These are phyloP conservation scores for Platismatia glauca DNA, from an alignment of 495 filamentous ascomycete genomes.

Conservation along the genomic window DNA sequence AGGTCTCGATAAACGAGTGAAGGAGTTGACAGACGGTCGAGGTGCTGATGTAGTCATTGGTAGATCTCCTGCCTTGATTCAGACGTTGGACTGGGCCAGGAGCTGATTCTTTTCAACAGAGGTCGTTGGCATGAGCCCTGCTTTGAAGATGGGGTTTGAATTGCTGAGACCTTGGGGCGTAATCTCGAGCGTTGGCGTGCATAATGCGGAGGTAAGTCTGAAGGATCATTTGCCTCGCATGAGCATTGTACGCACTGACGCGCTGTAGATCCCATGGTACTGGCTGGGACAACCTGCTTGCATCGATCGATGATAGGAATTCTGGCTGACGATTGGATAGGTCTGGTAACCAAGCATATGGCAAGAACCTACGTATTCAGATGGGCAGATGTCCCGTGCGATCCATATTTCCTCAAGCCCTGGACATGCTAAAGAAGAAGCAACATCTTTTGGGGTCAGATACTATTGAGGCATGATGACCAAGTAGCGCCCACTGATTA, in stretches of 20 bases:
- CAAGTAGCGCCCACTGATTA: conserved; percentile 21
- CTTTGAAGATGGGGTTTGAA: conserved; percentile 76
- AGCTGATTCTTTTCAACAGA: conserved; percentile 35
- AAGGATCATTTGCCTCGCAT: background rate
- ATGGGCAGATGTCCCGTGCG: conserved; percentile 93
- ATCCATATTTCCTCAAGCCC: conserved; percentile 68
- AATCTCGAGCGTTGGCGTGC: conserved; percentile 85
- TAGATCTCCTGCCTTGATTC: background rate
- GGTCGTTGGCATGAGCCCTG: conserved; percentile 78
- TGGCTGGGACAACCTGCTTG: background rate
- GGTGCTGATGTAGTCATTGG: conserved; percentile 80
- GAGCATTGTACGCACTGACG: conserved; percentile 19
- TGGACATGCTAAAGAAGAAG: conserved; percentile 71
- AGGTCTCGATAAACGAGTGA: conserved; percentile 58
- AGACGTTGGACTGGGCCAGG: background rate
- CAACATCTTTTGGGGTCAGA: conserved; percentile 72
- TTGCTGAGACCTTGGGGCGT: conserved; percentile 69
- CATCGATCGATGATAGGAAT: background rate
- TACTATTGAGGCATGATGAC: conserved; percentile 12
- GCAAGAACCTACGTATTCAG: conserved; percentile 83
- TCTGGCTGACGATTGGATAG: conserved; percentile 3
- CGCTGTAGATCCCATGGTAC: conserved; percentile 60
- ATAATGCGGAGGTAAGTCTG: conserved; percentile 66
- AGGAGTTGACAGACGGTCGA: conserved; percentile 68
- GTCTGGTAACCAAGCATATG: conserved; percentile 72